Evolutionary conservation across 108 stramenopile species (phyloP).

Genomic region (Epithemia pelagica): DNA sequence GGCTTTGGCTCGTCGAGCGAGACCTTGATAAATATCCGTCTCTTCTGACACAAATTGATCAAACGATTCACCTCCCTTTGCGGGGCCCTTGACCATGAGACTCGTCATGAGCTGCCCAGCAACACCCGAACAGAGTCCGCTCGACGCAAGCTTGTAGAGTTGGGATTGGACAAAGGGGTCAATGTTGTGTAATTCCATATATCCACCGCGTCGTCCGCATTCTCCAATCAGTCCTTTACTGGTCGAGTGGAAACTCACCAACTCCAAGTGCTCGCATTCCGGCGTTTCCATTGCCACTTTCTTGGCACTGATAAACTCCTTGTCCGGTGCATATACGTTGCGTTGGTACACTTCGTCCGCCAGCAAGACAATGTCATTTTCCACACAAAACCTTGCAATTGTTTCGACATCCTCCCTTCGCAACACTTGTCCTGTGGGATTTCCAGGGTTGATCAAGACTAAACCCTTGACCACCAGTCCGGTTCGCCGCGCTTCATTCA

Average conservation of each 20-base stretch:
- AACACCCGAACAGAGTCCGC: constrained; percentile 80
- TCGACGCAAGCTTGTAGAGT: constrained; percentile 89
- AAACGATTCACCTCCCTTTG: constrained; percentile 64
- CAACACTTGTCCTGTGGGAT: constrained; percentile 94
- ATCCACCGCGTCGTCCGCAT: constrained; percentile 95
- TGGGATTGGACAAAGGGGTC: constrained; percentile 74
- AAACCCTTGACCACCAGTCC: constrained; percentile 69
- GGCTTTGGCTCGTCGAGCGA: constrained; percentile 61
- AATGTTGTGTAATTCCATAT: constrained; percentile 85
- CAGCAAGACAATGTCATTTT: constrained; percentile 77
- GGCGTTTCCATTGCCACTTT: constrained; percentile 62
- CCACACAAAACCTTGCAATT: constrained; percentile 77
- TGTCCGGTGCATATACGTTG: constrained; percentile 78
- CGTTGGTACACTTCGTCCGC: constrained; percentile 98
- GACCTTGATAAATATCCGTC: constrained; percentile 53
- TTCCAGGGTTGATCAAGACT: constrained; percentile 96
- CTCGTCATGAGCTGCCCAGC: constrained; percentile 87
- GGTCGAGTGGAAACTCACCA: constrained; percentile 92
- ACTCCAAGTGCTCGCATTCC: constrained; percentile 54
- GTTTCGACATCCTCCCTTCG: constrained; percentile 62
- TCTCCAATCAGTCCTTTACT: constrained; percentile 95
- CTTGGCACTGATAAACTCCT: constrained; percentile 73
- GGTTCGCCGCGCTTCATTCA: constrained; percentile 53
- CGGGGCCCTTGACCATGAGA: constrained; percentile 89
- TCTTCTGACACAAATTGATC: constrained; percentile 52